Evolutionary conservation across 2,329 filamentous ascomycete species (phyloP), one percentile per base, ranked within the genome.

Genomic region (Pseudogymnoascus sp.): DNA sequence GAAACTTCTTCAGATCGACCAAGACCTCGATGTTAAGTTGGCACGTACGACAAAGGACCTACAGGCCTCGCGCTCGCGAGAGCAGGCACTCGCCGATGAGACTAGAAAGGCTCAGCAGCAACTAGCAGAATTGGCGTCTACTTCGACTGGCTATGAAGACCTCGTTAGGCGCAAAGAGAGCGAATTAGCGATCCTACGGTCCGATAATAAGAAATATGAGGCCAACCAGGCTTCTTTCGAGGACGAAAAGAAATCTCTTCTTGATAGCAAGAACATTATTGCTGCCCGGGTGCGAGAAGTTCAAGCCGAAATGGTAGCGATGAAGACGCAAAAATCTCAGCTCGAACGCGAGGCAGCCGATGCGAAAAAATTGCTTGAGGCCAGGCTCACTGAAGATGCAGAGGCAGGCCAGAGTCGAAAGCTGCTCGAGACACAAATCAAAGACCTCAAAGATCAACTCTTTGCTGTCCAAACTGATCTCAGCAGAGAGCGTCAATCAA

Each of bases 71-170:
- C 91, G 87, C 72, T 81, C 85, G 63, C 87, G 91, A 66, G 86
- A 96, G 69, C 86, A 88, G 60, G 87, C 91, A 17, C 81, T 97
- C 1, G 74, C 86, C 1, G 85, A 88, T 4, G 93, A 99, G 71
- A 95, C 96, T 68, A 84, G 86, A 10, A 86, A 89, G 48, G 84
- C 96, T 55, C 88, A 95, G 61, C 85, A 92, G 68, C 92, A 97
- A 70, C 86, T 99, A 61, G 84, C 89, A 0, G 87, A 96, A 67
- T 79, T 99, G 15, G 94, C 94, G 0, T 87, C 91, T 58, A 97
- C 93, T 0, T 96, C 93, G 0, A 95, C 92, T 0, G 91, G 92
- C 71, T 97, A 96, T 67, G 94, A 99, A 74, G 93, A 97, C 69
- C 83, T 97, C 44, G 89, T 99, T 25, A 84, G 92, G 25, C 88